Conservation (phyloP, 129 eudicot genomes). For the Logfia minima region DNA sequence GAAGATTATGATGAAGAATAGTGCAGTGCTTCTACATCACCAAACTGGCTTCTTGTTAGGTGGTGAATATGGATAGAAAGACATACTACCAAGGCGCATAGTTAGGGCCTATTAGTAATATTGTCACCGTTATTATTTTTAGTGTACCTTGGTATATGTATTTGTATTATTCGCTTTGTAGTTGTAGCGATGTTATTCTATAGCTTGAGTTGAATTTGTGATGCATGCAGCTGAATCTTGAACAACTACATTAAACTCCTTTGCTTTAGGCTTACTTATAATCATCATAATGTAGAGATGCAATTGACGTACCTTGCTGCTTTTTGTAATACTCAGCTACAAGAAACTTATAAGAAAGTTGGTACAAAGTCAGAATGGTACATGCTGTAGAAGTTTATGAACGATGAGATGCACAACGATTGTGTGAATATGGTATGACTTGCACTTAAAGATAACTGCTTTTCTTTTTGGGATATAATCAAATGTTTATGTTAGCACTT, state of each 20-base stretch:
- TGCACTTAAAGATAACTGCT: no score
- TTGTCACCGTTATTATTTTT: neutral
- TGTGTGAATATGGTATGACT: no score
- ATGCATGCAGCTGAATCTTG: neutral
- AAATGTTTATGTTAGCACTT: no score
- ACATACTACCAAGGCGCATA: neutral
- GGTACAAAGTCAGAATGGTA: no score
- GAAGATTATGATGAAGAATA: slow-evolving; percentile 88
- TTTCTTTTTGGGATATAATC: no score
- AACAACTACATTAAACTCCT: neutral
- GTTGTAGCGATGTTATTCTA: neutral
- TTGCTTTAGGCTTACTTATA: neutral
- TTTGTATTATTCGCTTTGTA: neutral
- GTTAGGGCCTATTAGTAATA: neutral
- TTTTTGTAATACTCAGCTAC: no score
- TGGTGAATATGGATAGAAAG: neutral
- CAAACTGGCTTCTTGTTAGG: neutral
- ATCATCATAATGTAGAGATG: neutral
- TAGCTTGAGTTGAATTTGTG: neutral
- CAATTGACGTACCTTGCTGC: no score
- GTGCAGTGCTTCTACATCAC: slow-evolving; percentile 1
- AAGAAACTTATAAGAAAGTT: no score
- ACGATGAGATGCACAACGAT: no score
- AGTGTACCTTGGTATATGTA: neutral
- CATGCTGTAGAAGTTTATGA: no score